Evolutionary conservation across 495 filamentous ascomycete genomes (phyloP).

Genomic region (Hyaloscypha bicolor): DNA sequence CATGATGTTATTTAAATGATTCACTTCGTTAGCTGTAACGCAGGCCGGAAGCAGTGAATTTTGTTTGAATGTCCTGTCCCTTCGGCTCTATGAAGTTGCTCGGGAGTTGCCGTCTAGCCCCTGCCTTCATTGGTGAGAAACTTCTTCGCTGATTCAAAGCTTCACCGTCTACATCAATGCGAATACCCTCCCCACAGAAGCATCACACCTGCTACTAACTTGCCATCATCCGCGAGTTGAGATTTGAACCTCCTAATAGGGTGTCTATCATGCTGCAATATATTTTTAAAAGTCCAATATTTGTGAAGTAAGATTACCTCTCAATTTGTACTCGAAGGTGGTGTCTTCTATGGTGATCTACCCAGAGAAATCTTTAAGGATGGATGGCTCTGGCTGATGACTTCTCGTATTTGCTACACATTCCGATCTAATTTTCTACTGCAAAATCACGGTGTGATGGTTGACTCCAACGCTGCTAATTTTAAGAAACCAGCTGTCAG

Average conservation of each 20-base stretch:
- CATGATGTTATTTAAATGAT: conserved; percentile 7
- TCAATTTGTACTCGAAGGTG: background rate
- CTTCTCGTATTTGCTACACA: conserved; percentile 19
- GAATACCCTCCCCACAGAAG: background rate
- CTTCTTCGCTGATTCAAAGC: background rate
- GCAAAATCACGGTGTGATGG: background rate
- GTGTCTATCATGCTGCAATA: no score
- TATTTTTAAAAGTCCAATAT: no score
- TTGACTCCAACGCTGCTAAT: background rate
- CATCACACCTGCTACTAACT: no score
- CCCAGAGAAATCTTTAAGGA: background rate
- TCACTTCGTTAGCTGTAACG: background rate
- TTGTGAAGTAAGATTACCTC: background rate
- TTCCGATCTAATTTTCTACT: conserved; percentile 5
- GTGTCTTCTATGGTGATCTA: background rate
- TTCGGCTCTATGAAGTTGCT: background rate
- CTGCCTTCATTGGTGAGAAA: background rate
- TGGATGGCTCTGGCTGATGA: background rate
- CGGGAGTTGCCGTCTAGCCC: background rate
- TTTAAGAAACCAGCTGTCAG: background rate
- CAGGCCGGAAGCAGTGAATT: background rate
- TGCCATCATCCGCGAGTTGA: no score
- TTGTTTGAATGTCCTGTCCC: background rate
- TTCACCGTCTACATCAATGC: background rate
- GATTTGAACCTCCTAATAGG: background rate